Percentiles rank a stretch among this genome's conserved stretches.
These are phyloP conservation scores for Zymoseptoria ardabiliae DNA, from an alignment of 2,329 filamentous ascomycete genomes.

Conservation along the genomic window DNA sequence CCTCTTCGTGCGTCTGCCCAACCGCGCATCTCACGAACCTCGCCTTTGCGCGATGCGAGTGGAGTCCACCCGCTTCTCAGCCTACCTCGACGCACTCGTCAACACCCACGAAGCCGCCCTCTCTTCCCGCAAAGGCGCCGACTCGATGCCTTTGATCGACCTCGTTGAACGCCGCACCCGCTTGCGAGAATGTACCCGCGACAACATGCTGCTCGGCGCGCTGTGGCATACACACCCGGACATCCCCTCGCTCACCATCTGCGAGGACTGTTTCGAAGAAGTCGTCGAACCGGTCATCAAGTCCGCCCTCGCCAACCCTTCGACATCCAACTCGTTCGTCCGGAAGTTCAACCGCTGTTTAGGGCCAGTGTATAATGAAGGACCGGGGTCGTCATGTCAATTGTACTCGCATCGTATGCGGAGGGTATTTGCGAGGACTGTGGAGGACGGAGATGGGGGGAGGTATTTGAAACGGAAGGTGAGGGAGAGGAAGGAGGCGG, in stretches of 20 bases:
- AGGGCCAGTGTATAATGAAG: slow-evolving; percentile 48
- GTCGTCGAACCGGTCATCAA: slow-evolving; percentile 63
- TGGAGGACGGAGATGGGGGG: slow-evolving; percentile 56
- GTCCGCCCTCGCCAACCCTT: slow-evolving; percentile 31
- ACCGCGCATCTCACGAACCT: slow-evolving; percentile 41
- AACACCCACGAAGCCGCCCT: slow-evolving; percentile 42
- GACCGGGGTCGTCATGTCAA: slow-evolving; percentile 55
- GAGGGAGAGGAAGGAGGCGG: slow-evolving; percentile 50
- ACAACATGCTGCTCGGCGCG: slow-evolving; percentile 53
- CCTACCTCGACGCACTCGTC: slow-evolving; percentile 51
- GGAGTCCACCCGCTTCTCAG: slow-evolving; percentile 48
- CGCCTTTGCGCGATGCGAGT: slow-evolving; percentile 65
- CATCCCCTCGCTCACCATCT: slow-evolving; percentile 70
- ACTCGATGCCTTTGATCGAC: slow-evolving; percentile 57
- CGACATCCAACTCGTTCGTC: slow-evolving; percentile 44
- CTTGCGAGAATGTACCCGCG: slow-evolving; percentile 57
- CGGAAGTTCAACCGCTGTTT: slow-evolving; percentile 57
- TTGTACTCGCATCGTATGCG: slow-evolving; percentile 78
- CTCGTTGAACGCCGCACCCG: slow-evolving; percentile 53
- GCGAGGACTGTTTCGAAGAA: slow-evolving; percentile 77
- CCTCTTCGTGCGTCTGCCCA: slow-evolving; percentile 49
- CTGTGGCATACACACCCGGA: slow-evolving; percentile 70
- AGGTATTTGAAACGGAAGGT: slow-evolving; percentile 57
- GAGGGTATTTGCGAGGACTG: slow-evolving; percentile 59
- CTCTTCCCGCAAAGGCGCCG: slow-evolving; percentile 34